A percentile compares a stretch with the other conserved stretches of the same genome.
phyloP scores from a whole-genome alignment of 1,284 basidiomycete genomes.

The Ganoderma multipileum region DNA sequence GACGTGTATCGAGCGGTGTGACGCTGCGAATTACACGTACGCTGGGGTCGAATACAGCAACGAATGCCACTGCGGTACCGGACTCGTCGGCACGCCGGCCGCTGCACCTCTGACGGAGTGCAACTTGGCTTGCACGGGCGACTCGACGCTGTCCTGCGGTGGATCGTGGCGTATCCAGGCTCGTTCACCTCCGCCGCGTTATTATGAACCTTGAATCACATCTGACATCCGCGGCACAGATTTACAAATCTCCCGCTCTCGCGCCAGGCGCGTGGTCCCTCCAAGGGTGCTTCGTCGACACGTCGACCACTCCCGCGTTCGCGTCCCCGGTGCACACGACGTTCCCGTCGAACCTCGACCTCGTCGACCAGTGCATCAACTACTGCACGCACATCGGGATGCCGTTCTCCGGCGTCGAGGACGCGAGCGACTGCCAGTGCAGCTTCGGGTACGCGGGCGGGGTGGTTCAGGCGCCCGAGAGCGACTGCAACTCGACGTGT shows the following conservation, averaged over 20 bases:
- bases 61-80: conserved; percentile 36
- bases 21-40: too few species aligned
- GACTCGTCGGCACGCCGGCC: conserved; percentile 21
- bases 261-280: conserved; percentile 18
- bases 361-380: conserved; percentile 22
- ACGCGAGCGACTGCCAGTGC: conserved; percentile 27
- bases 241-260: conserved; percentile 30
- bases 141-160: conserved; percentile 28
- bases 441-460: conserved; percentile 18
- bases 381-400: conserved; percentile 24
- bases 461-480: conserved; percentile 5
- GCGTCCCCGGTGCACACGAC: conserved; percentile 16
- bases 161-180: too few species aligned
- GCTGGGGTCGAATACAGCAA: conserved; percentile 35
- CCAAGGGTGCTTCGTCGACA: conserved; percentile 26
- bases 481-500: conserved; percentile 23
- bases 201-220: too few species aligned
- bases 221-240: conserved; percentile 3
- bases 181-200: neutral
- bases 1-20: conserved; percentile 31
- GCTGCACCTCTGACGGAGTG: conserved; percentile 8
- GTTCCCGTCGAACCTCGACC: conserved; percentile 21
- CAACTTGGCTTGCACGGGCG: conserved; percentile 17
- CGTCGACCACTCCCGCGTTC: conserved; percentile 16
- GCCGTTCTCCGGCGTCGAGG: conserved; percentile 23